Conservation (phyloP, 768 basidiomycete genomes). For the Boletus rubroflammeus region DNA sequence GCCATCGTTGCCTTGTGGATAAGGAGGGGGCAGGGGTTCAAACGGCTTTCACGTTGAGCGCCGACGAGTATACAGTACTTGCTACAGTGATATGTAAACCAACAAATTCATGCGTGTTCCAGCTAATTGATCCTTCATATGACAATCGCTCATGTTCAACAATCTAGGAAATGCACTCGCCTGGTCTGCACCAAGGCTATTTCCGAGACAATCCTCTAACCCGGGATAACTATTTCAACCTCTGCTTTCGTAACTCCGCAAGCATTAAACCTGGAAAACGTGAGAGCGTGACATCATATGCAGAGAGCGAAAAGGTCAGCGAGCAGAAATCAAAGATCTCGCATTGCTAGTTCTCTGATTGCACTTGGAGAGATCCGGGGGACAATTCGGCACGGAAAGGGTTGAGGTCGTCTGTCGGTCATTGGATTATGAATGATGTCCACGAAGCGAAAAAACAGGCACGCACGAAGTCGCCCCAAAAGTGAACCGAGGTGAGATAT, state of each 20-base stretch:
- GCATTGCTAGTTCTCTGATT: conserved; percentile 12
- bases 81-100: not conserved
- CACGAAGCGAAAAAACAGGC: not conserved
- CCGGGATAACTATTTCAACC: not conserved
- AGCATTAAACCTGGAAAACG: not conserved
- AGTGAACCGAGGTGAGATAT: conserved; percentile 23
- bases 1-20: not conserved
- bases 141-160: not conserved
- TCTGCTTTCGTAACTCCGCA: not conserved
- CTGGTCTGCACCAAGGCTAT: not conserved
- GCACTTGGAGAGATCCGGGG: conserved; percentile 11
- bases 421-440: not conserved
- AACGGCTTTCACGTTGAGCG: not conserved
- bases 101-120: not conserved
- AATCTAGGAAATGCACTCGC: conserved; percentile 5
- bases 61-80: not conserved
- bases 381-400: conserved; percentile 21
- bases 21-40: not conserved
- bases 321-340: conserved; percentile 1
- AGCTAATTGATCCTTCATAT: not conserved
- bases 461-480: conserved; percentile 20
- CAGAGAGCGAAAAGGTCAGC: not conserved
- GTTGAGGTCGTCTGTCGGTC: conserved; percentile 18
- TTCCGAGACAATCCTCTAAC: not conserved
- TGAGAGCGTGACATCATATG: not conserved